A percentile compares a stretch with the other conserved stretches of the same genome.
Conservation (phyloP, 169 alveolate species). For the Plasmodium sp. region DNA sequence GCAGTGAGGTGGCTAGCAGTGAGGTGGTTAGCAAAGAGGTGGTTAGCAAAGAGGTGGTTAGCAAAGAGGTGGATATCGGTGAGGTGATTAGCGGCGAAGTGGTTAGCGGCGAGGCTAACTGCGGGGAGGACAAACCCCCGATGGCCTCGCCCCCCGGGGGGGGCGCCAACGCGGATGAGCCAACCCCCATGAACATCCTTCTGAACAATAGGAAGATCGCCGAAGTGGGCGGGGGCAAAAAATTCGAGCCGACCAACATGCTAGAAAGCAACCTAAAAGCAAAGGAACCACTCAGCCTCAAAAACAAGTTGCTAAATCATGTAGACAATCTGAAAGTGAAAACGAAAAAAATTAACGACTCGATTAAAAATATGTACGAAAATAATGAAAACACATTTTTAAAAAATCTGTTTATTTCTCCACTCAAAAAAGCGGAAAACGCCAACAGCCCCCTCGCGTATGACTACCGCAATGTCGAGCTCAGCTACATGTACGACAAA, state of each 20-base stretch:
- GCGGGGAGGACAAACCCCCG: neutral
- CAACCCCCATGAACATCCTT: neutral
- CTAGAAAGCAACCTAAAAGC: constrained; percentile 12
- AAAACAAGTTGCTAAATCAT: constrained; percentile 43
- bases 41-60: neutral
- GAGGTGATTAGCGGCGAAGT: neutral
- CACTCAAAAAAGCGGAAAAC: neutral
- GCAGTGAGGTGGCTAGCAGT: neutral
- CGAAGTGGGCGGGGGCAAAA: neutral
- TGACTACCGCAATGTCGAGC: neutral
- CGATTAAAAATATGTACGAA: constrained; percentile 68
- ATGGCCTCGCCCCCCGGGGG: neutral
- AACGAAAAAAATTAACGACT: constrained; percentile 61
- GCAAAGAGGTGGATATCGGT: neutral
- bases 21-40: neutral
- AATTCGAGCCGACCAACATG: neutral
- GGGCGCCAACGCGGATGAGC: neutral
- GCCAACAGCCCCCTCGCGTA: neutral
- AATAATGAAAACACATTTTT: constrained; percentile 42
- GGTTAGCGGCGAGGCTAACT: neutral
- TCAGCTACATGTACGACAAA: constrained; percentile 4
- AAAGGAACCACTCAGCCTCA: constrained; percentile 14
- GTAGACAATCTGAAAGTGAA: constrained; percentile 56
- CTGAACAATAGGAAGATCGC: neutral
- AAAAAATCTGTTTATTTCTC: constrained; percentile 16